These are phyloP conservation scores for Phialocephala subalpina DNA, from an alignment of 2,329 filamentous ascomycete genomes.

Conservation along the genomic window DNA sequence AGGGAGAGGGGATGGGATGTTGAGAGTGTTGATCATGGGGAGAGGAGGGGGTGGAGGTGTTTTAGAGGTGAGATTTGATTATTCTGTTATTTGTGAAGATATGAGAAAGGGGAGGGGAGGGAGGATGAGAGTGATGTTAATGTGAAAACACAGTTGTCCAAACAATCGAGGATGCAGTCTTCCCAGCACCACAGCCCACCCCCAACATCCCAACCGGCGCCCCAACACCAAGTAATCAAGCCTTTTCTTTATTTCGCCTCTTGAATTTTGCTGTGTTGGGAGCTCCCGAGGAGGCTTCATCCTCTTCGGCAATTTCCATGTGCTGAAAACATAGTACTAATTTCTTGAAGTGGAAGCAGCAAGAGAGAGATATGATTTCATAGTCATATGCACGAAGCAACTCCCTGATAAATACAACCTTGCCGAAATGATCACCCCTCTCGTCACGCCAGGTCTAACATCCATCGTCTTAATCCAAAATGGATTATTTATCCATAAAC, in stretches of 20 bases:
- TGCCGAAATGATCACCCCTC: slow-evolving; percentile 25
- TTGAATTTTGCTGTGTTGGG: too few species aligned
- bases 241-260: too few species aligned
- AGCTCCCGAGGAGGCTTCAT: too few species aligned
- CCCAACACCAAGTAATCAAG: slow-evolving; percentile 25
- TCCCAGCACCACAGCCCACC: slow-evolving; percentile 1
- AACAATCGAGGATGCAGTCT: slow-evolving; percentile 24
- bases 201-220: slow-evolving; percentile 24
- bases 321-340: too few species aligned
- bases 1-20: slow-evolving; percentile 35
- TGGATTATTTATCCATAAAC: slow-evolving; percentile 35
- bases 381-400: slow-evolving; percentile 35
- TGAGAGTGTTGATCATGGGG: slow-evolving; percentile 37
- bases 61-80: slow-evolving; percentile 24
- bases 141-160: slow-evolving; percentile 16
- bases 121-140: not conserved
- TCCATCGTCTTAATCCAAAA: slow-evolving; percentile 37
- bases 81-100: not conserved
- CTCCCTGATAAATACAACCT: slow-evolving; percentile 32
- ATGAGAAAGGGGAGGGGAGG: not conserved
- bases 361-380: slow-evolving; percentile 31
- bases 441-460: slow-evolving; percentile 31
- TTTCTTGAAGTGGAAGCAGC: slow-evolving; percentile 26
- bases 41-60: slow-evolving; percentile 33
- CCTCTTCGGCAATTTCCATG: too few species aligned